These are phyloP conservation scores for Opeltia flavorubescens DNA, from an alignment of 495 filamentous ascomycete genomes.

Conservation along the genomic window DNA sequence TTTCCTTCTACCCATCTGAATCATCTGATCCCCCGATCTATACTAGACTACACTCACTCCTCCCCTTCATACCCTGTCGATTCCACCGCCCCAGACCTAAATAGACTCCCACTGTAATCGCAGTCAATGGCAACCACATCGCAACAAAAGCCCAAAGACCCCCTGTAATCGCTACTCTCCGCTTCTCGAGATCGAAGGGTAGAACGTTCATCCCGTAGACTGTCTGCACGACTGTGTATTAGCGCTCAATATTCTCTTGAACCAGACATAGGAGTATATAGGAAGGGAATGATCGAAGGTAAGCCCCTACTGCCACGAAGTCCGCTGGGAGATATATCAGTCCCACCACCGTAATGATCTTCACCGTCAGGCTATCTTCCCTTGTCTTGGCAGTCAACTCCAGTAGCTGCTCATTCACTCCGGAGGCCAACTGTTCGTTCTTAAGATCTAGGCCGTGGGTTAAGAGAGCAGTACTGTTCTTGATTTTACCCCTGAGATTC, in stretches of 20 bases:
- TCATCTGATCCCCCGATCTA: no score
- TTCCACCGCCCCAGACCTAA: no score
- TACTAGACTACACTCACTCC: no score
- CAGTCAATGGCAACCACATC: not conserved
- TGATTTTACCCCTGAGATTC: not conserved
- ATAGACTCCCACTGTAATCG: not conserved
- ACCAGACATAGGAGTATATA: no score
- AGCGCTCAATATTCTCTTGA: no score
- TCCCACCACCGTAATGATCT: not conserved
- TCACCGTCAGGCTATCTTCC: not conserved
- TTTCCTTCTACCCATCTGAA: no score
- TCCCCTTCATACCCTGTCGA: no score
- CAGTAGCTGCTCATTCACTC: not conserved
- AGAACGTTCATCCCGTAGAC: not conserved
- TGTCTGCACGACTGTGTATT: not conserved
- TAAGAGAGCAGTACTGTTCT: not conserved
- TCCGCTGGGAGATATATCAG: not conserved
- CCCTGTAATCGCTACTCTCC: not conserved
- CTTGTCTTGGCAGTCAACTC: not conserved
- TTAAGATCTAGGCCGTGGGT: not conserved
- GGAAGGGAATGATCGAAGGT: no score
- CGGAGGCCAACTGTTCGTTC: not conserved
- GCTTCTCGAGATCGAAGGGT: not conserved
- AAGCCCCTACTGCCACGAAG: not conserved
- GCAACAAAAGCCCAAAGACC: not conserved